Evolutionary conservation across 1,139 yeast species (phyloP).

Genomic region (Geotrichum reessii): DNA sequence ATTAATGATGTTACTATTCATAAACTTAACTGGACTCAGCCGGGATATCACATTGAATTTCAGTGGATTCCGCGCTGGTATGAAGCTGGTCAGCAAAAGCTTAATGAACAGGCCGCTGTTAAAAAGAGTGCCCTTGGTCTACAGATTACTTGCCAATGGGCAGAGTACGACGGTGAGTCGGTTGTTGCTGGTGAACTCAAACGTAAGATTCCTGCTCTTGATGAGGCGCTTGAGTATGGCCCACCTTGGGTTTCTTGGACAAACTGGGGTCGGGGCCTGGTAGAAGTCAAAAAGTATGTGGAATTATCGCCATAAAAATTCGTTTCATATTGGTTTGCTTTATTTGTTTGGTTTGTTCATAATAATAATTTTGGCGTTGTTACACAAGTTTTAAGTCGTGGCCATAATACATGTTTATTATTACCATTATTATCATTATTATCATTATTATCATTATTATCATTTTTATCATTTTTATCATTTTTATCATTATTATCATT

Average conservation of each 20-base stretch:
- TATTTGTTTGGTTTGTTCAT: too few species aligned
- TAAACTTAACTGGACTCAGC: slow-evolving; percentile 54
- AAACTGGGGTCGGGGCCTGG: slow-evolving; percentile 61
- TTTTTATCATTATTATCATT: too few species aligned
- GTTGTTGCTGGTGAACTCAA: slow-evolving; percentile 36
- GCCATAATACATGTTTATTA: too few species aligned
- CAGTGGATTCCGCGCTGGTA: slow-evolving; percentile 74
- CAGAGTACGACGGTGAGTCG: slow-evolving; percentile 51
- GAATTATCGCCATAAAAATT: slow-evolving; percentile 35
- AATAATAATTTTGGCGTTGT: too few species aligned
- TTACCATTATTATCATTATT: too few species aligned
- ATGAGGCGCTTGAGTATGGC: slow-evolving; percentile 58
- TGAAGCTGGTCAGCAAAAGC: slow-evolving; percentile 35
- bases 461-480: too few species aligned
- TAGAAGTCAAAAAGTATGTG: slow-evolving; percentile 46
- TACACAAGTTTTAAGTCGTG: too few species aligned
- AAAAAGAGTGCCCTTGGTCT: slow-evolving; percentile 43
- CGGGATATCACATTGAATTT: slow-evolving; percentile 54
- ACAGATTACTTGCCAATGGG: slow-evolving; percentile 64
- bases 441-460: too few species aligned
- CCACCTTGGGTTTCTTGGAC: slow-evolving; percentile 63
- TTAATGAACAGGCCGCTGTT: slow-evolving; percentile 5
- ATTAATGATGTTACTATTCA: slow-evolving; percentile 58
- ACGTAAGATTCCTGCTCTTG: slow-evolving; percentile 59
- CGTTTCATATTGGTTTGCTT: too few species aligned